A percentile compares a stretch with the other conserved stretches of the same genome.
Conservation (phyloP, 495 filamentous ascomycete genomes). For the Bombardia bombarda region DNA sequence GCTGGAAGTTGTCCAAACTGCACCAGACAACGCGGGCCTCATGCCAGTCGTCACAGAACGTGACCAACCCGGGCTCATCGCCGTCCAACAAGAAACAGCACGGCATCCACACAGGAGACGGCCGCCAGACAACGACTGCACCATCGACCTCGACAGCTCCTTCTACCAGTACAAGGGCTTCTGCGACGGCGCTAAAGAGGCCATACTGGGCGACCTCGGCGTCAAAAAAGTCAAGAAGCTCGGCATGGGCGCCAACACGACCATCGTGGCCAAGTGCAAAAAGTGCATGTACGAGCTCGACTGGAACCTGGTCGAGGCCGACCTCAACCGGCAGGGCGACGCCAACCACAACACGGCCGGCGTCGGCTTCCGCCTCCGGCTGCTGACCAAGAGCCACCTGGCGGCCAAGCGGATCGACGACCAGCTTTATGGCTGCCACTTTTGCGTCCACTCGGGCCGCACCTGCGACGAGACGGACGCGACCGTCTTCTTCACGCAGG, state of each 20-base stretch:
- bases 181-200: conserved; percentile 34
- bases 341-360: conserved; percentile 26
- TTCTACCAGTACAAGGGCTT: conserved; percentile 35
- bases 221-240: conserved; percentile 30
- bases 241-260: conserved; percentile 15
- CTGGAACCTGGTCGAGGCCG: conserved; percentile 27
- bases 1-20: too few species aligned
- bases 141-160: conserved; percentile 25
- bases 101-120: background rate
- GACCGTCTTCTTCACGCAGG: conserved; percentile 34
- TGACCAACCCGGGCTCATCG: background rate
- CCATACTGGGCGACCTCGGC: conserved; percentile 24
- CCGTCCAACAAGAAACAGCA: background rate
- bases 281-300: conserved; percentile 33
- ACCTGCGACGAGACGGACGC: conserved; percentile 32
- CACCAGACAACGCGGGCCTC: background rate
- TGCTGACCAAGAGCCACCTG: conserved; percentile 36
- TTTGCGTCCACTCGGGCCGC: conserved; percentile 30
- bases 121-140: conserved; percentile 21
- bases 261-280: conserved; percentile 29
- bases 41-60: background rate
- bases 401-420: conserved; percentile 27
- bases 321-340: conserved; percentile 20
- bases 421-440: conserved; percentile 31
- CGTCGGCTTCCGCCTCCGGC: conserved; percentile 30